These are phyloP conservation scores for Rhypophila decipiens DNA, from an alignment of 495 filamentous ascomycete species.

Conservation along the genomic window DNA sequence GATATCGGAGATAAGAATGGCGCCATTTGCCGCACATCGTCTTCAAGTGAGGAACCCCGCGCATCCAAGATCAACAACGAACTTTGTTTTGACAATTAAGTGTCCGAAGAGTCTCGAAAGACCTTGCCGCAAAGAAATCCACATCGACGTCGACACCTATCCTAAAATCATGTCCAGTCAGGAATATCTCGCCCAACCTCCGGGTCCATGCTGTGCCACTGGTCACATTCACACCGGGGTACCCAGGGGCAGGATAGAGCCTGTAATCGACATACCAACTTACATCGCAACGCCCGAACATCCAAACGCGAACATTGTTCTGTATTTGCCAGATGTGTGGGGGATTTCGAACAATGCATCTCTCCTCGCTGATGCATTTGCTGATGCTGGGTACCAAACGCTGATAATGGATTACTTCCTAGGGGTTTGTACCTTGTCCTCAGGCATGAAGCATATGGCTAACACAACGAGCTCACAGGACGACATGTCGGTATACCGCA, in stretches of 20 bases:
- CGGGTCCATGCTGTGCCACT: conserved; percentile 25
- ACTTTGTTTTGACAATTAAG: too few relatives aligned
- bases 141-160: too few relatives aligned
- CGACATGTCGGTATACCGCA: conserved; percentile 32
- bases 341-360: conserved; percentile 32
- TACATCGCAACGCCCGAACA: conserved; percentile 29
- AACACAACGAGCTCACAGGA: conserved; percentile 14
- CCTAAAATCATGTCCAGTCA: too few relatives aligned
- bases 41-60: too few relatives aligned
- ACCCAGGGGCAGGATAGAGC: conserved; percentile 21
- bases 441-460: neutral
- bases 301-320: conserved; percentile 30
- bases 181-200: conserved; percentile 30
- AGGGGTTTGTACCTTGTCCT: conserved; percentile 16
- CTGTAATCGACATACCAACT: conserved; percentile 25
- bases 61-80: too few relatives aligned
- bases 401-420: conserved; percentile 39
- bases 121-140: too few relatives aligned
- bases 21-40: too few relatives aligned
- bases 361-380: conserved; percentile 37
- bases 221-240: conserved; percentile 30
- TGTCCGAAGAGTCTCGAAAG: too few relatives aligned
- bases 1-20: too few relatives aligned
- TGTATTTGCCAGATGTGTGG: conserved; percentile 39
- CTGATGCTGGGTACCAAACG: conserved; percentile 32